Conservation (phyloP, 805 yeast genomes). For the Starmera pachycereana region DNA sequence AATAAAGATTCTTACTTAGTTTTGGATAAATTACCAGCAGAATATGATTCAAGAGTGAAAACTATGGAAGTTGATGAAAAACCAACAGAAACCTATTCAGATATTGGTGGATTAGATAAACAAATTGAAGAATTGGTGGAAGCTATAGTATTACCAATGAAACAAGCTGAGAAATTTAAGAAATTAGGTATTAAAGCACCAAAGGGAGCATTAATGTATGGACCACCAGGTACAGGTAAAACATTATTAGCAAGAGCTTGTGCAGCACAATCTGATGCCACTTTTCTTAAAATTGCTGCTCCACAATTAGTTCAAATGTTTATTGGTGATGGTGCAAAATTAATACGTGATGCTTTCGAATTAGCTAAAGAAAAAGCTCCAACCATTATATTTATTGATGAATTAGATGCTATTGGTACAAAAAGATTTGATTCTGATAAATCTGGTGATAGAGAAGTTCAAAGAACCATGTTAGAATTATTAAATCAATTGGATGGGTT, state of each 20-base stretch:
- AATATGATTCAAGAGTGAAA: slow-evolving; percentile 94
- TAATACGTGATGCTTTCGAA: slow-evolving; percentile 95
- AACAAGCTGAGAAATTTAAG: slow-evolving; percentile 93
- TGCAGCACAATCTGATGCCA: slow-evolving; percentile 98
- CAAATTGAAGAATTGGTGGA: slow-evolving; percentile 97
- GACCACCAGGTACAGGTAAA: slow-evolving; percentile 99
- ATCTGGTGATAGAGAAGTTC: slow-evolving; percentile 97
- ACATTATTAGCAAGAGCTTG: slow-evolving; percentile 96
- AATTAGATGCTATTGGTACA: slow-evolving; percentile 97
- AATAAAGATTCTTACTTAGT: slow-evolving; percentile 93
- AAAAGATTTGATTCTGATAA: slow-evolving; percentile 96
- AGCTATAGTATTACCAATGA: slow-evolving; percentile 97
- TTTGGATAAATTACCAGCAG: slow-evolving; percentile 91
- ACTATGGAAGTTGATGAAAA: slow-evolving; percentile 99
- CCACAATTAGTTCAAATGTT: slow-evolving; percentile 98
- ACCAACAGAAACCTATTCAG: slow-evolving; percentile 94
- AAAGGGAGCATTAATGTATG: slow-evolving; percentile 96
- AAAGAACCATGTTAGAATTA: slow-evolving; percentile 97
- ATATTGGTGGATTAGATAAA: slow-evolving; percentile 96
- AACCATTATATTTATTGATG: slow-evolving; percentile 94
- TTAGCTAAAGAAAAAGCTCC: slow-evolving; percentile 98
- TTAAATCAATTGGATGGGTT: slow-evolving; percentile 97
- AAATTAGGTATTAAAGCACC: slow-evolving; percentile 95
- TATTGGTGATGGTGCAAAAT: slow-evolving; percentile 97
- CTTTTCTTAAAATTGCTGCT: slow-evolving; percentile 92